Percentiles rank a stretch among this genome's conserved stretches.
Evolutionary conservation across 306 rosid genomes (phyloP).

Genomic region (Glycine tomentella): DNA sequence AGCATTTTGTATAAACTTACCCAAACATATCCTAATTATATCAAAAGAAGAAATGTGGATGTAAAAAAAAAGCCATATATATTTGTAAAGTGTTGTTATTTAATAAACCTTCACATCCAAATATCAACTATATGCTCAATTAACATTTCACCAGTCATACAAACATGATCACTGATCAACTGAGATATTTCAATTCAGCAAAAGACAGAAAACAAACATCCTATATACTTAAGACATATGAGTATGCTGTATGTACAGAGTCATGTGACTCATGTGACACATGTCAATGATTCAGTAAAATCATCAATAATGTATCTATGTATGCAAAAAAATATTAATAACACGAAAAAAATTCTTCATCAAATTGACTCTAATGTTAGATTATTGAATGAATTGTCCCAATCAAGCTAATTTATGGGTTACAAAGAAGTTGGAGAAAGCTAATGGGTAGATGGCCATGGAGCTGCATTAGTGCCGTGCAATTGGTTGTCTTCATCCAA

Average conservation of each 20-base stretch:
- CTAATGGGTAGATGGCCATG: no score
- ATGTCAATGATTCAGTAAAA: constrained; percentile 4
- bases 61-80: background rate
- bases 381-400: no score
- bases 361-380: no score
- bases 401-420: no score
- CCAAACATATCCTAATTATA: background rate
- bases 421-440: no score
- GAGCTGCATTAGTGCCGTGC: no score
- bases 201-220: background rate
- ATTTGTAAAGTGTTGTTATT: background rate
- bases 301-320: background rate
- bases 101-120: background rate
- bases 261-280: background rate
- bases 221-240: background rate
- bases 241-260: no score
- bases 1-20: no score
- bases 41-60: background rate
- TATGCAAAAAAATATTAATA: background rate
- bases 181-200: no score
- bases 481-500: no score
- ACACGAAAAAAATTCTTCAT: no score
- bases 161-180: background rate
- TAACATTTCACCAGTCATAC: background rate
- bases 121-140: constrained; percentile 8